phyloP scores from a whole-genome alignment of 768 basidiomycete genomes.

The Lentinula boryana region DNA sequence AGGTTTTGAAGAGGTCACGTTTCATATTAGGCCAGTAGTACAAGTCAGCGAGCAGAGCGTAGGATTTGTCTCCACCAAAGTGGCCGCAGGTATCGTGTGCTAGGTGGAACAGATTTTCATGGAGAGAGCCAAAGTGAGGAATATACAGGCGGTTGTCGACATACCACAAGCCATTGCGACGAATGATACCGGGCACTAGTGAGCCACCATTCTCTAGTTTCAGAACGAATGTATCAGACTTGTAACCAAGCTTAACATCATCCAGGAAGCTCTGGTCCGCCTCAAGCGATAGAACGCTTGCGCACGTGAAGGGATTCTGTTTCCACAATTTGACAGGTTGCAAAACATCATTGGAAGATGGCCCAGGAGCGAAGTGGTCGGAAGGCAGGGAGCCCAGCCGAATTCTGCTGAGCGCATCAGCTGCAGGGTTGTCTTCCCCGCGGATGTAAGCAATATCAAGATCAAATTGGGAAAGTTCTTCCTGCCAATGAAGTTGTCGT shows the following conservation, averaged over 20 bases:
- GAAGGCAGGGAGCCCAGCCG: too few relatives aligned
- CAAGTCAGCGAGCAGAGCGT: slow-evolving; percentile 4
- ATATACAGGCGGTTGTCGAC: slow-evolving; percentile 2
- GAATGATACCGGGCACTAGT: too few relatives aligned
- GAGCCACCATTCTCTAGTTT: not conserved
- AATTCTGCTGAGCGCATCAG: slow-evolving; percentile 23
- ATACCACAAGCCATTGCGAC: slow-evolving; percentile 1
- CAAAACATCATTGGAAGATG: too few relatives aligned
- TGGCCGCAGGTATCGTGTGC: slow-evolving; percentile 11
- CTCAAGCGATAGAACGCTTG: too few relatives aligned
- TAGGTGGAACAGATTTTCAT: slow-evolving; percentile 8
- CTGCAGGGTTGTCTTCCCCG: slow-evolving; percentile 20
- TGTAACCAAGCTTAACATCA: not conserved
- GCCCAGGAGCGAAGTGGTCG: not conserved
- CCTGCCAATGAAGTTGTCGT: slow-evolving; percentile 21
- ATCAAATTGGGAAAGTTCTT: slow-evolving; percentile 23
- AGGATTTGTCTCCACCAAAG: slow-evolving; percentile 14
- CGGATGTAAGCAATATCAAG: slow-evolving; percentile 22
- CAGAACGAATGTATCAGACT: not conserved
- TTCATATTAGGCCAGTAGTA: slow-evolving; percentile 18
- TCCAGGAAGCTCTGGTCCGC: too few relatives aligned
- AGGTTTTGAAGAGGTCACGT: slow-evolving; percentile 14
- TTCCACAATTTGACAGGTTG: too few relatives aligned
- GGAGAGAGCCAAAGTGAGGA: not conserved
- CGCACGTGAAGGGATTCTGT: too few relatives aligned